These are phyloP conservation scores for Micromonas commoda DNA, from an alignment of 139 green algal genomes.

Conservation along the genomic window DNA sequence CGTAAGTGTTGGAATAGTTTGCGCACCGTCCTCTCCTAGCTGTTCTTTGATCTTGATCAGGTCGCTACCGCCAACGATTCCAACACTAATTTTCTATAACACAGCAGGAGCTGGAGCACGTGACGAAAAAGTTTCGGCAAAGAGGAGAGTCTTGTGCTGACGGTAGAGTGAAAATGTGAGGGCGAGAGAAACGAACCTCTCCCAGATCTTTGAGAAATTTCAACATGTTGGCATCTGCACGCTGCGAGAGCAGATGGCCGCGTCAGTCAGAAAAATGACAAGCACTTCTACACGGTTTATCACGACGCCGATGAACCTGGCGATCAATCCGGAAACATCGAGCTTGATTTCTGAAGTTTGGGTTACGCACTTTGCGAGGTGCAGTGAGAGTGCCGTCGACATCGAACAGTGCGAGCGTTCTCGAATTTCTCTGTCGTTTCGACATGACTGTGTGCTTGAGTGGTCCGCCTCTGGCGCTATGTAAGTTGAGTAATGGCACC, in stretches of 20 bases:
- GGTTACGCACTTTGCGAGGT: slow-evolving; percentile 75
- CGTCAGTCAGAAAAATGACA: too few relatives aligned
- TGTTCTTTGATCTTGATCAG: slow-evolving; percentile 93
- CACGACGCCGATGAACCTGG: too few relatives aligned
- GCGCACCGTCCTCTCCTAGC: slow-evolving; percentile 76
- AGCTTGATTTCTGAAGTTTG: too few relatives aligned
- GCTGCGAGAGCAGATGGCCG: too few relatives aligned
- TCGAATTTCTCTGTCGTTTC: slow-evolving; percentile 2
- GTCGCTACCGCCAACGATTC: slow-evolving; percentile 95
- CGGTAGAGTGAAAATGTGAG: slow-evolving; percentile 4
- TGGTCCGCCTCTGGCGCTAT: too few relatives aligned
- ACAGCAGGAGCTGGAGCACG: not conserved
- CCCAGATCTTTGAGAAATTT: too few relatives aligned
- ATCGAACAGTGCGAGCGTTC: slow-evolving; percentile 81
- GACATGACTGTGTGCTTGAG: too few relatives aligned
- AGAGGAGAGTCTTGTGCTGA: not conserved
- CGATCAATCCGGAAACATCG: too few relatives aligned
- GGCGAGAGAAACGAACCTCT: not conserved
- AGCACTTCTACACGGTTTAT: too few relatives aligned
- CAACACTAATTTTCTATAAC: slow-evolving; percentile 54
- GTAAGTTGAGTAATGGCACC: too few relatives aligned
- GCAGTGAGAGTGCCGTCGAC: slow-evolving; percentile 92
- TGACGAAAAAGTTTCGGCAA: not conserved
- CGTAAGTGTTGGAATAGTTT: too few relatives aligned
- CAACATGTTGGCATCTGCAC: too few relatives aligned